Conservation (phyloP, 2,329 filamentous ascomycete species). For the Periglandula ipomoeae region DNA sequence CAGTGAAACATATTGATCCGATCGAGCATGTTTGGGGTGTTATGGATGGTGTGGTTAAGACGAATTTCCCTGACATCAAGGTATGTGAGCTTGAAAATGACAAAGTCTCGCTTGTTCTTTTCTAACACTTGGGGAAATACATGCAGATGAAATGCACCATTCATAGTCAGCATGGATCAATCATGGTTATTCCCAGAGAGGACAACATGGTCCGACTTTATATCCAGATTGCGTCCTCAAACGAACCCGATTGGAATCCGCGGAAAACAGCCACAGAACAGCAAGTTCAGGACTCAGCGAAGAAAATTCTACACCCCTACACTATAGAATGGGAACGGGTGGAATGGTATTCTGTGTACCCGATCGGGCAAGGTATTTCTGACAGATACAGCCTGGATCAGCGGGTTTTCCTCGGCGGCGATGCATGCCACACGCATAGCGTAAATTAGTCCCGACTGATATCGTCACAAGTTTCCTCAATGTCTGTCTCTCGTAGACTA, state of each 20-base stretch:
- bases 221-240: constrained; percentile 56
- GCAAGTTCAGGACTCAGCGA: constrained; percentile 56
- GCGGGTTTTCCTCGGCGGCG: constrained; percentile 65
- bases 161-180: constrained; percentile 63
- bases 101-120: constrained; percentile 19
- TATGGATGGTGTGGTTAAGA: constrained; percentile 64
- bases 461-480: not conserved
- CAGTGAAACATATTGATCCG: constrained; percentile 61
- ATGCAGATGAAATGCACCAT: constrained; percentile 63
- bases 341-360: constrained; percentile 70
- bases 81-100: constrained; percentile 23
- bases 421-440: constrained; percentile 73
- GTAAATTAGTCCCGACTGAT: constrained; percentile 31
- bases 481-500: not conserved
- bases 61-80: constrained; percentile 71
- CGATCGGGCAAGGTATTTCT: constrained; percentile 65
- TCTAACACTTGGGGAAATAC: constrained; percentile 1
- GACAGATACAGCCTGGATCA: constrained; percentile 59
- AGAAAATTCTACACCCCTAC: constrained; percentile 57
- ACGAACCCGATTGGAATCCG: constrained; percentile 51
- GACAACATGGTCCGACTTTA: constrained; percentile 60
- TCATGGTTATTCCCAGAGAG: constrained; percentile 73
- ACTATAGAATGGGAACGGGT: constrained; percentile 57
- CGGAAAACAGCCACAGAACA: constrained; percentile 53
- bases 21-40: constrained; percentile 68